Evolutionary conservation across 345 rosid species (phyloP).

Genomic region (Salix purpurea): DNA sequence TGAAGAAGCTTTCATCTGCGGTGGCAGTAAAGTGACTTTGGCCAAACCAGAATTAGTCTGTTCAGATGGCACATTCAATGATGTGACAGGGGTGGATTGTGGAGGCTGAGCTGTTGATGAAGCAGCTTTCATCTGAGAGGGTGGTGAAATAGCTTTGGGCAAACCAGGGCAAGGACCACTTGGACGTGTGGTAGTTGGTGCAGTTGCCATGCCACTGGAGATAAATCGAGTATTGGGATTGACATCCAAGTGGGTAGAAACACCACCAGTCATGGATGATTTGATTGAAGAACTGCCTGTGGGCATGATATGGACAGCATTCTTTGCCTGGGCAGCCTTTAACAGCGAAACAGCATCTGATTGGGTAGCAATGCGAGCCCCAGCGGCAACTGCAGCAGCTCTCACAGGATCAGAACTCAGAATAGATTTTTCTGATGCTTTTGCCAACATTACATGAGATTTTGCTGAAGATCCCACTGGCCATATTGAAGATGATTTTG

Average conservation of each 20-base stretch:
- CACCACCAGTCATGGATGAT: constrained; percentile 34
- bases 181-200: constrained; percentile 26
- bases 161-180: constrained; percentile 20
- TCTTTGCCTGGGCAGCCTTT: constrained; percentile 56
- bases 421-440: constrained; percentile 31
- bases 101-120: constrained; percentile 22
- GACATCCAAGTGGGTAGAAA: constrained; percentile 34
- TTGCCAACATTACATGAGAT: constrained; percentile 41
- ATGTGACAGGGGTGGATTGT: constrained; percentile 27
- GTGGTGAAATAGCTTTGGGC: constrained; percentile 14
- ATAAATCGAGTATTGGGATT: constrained; percentile 28
- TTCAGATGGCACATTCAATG: constrained; percentile 21
- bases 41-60: constrained; percentile 25
- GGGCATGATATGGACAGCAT: constrained; percentile 49
- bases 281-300: constrained; percentile 36
- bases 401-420: constrained; percentile 48
- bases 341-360: constrained; percentile 51
- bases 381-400: constrained; percentile 80
- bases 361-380: constrained; percentile 61
- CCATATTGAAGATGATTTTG: constrained; percentile 30
- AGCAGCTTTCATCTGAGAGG: constrained; percentile 28
- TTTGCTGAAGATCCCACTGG: constrained; percentile 35
- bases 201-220: constrained; percentile 24
- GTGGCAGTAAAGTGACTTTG: constrained; percentile 11
- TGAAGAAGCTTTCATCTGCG: constrained; percentile 29